Percentiles rank a stretch among this genome's conserved stretches.
Evolutionary conservation across 805 yeast genomes (phyloP).

Genomic region (Pichia deserticola): DNA sequence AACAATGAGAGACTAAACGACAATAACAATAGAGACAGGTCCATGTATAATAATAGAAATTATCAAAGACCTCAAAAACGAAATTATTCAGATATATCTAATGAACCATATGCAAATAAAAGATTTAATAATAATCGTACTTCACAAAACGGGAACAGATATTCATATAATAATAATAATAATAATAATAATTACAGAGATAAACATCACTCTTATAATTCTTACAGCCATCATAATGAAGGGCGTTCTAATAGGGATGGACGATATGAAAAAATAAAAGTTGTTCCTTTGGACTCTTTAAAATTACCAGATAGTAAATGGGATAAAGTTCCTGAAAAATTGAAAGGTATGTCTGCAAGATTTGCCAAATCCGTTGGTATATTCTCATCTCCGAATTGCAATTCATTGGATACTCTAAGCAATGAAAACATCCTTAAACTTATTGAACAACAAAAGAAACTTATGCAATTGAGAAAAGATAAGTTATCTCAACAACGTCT

Average conservation of each 20-base stretch:
- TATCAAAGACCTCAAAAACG: too few relatives aligned
- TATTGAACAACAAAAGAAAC: neutral
- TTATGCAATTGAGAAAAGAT: neutral
- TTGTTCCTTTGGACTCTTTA: slow-evolving; percentile 38
- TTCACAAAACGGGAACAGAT: too few relatives aligned
- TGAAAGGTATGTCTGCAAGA: slow-evolving; percentile 66
- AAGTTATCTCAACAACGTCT: slow-evolving; percentile 10
- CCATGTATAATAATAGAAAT: too few relatives aligned
- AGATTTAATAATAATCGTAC: too few relatives aligned
- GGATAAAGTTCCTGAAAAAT: slow-evolving; percentile 65
- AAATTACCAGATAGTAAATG: slow-evolving; percentile 47
- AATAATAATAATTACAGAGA: neutral
- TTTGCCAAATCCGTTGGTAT: slow-evolving; percentile 73
- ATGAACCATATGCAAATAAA: too few relatives aligned
- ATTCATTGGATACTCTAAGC: neutral
- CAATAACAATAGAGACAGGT: too few relatives aligned
- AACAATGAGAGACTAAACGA: too few relatives aligned
- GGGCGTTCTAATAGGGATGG: too few relatives aligned
- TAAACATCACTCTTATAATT: too few relatives aligned
- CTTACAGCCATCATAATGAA: too few relatives aligned
- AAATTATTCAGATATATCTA: too few relatives aligned
- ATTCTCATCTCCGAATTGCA: slow-evolving; percentile 62
- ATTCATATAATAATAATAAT: neutral
- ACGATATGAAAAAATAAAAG: neutral
- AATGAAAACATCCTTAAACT: slow-evolving; percentile 4